Base-by-base conservation (phyloP, 805 yeast genomes). In the Metschnikowia lunata region DNA sequence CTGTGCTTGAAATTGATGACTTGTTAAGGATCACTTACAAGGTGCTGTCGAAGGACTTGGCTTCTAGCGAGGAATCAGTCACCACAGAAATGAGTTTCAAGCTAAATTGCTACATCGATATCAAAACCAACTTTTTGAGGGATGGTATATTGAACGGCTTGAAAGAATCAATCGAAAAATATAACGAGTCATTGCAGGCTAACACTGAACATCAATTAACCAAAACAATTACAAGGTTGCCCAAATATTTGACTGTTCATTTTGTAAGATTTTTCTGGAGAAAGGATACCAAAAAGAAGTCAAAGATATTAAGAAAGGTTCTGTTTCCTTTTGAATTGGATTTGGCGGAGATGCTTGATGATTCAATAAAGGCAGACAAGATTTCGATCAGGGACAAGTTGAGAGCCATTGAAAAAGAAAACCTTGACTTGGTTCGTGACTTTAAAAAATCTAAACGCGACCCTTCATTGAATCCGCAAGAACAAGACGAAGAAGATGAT, bases 191-290 rank as follows among this genome's bases (percentile, higher is more conserved):
- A 6, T 77, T 90, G 48, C 83, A 80, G 40, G 67, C 82, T 37
- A 78, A 89, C 60, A 82, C 95, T n/a, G 70, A 75, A 18, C 89
- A 83, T 62, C 80, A 80, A 52, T 75, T 88, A 36, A 57, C 64
- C 11, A 71, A 73, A 43, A 74, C 77, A 42, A 84, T 93, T 46
- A 77, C 85, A 1, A 80, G 85, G 60, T 71, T 93, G 52, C 99
- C 99, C 47, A 83, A 86, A 59, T 84, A 83, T 61, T 73, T 93
- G 55, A 86, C 91, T 8, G 88, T 93, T 34, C 95, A 93, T 62
- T 93, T 86, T 66, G 93, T 93, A 50, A 79, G 99, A 60, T 93
- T 93, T 62, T 93, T 82, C 65, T 93, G 99, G 99, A 87, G 91
- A 62, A 79, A 91, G 60, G 95, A 91, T 46, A 86, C 95, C 4